Evolutionary conservation across 306 rosid species (phyloP).

Genomic region (Hippophae rhamnoides): DNA sequence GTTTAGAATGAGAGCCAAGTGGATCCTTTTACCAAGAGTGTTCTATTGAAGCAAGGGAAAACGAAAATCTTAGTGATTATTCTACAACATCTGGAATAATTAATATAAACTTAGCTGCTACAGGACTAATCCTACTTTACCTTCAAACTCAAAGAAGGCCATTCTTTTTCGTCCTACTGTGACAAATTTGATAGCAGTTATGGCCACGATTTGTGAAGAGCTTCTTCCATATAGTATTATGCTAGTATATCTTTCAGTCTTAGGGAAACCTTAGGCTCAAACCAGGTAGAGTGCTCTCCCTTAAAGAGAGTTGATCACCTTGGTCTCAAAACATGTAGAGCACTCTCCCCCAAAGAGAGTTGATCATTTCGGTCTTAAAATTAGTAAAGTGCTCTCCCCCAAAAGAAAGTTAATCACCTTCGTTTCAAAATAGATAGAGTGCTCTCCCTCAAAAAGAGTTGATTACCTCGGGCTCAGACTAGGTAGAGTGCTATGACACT

Average conservation of each 20-base stretch:
- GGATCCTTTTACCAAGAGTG: conserved; percentile 65
- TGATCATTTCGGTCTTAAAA: no score
- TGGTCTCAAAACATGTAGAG: no score
- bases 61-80: conserved; percentile 52
- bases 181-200: conserved; percentile 82
- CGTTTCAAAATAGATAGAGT: no score
- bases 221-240: conserved; percentile 74
- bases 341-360: no score
- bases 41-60: conserved; percentile 43
- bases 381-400: no score
- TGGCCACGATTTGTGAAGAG: conserved; percentile 96
- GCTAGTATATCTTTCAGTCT: conserved; percentile 77
- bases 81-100: conserved; percentile 27
- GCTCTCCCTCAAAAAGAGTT: no score
- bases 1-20: conserved; percentile 97
- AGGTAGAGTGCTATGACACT: no score
- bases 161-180: conserved; percentile 79
- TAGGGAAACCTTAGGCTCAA: conserved; percentile 45
- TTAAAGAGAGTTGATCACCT: no score
- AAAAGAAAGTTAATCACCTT: no score
- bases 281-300: no score
- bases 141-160: conserved; percentile 89
- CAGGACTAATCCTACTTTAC: conserved; percentile 74
- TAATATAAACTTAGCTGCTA: conserved; percentile 66
- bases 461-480: no score